phyloP scores from a whole-genome alignment of 2,329 filamentous ascomycete genomes.

The Nothomitra cinnamomea region DNA sequence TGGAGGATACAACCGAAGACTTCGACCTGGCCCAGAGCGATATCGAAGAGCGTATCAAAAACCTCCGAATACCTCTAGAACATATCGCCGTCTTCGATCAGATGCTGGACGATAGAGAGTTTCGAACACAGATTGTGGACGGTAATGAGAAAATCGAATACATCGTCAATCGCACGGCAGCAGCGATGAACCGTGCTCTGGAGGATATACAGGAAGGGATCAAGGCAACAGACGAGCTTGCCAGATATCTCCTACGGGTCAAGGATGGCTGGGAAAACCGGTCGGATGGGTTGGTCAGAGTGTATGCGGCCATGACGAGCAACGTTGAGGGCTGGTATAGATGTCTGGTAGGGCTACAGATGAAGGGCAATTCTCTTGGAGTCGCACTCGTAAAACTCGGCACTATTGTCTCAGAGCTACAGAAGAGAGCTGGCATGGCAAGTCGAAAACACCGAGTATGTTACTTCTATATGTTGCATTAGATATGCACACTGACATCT shows the following conservation, averaged over 20 bases:
- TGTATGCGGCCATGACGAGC: conserved; percentile 79
- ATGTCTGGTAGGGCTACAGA: conserved; percentile 60
- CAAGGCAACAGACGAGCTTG: conserved; percentile 58
- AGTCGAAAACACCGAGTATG: conserved; percentile 62
- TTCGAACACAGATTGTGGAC: conserved; percentile 64
- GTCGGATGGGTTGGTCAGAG: conserved; percentile 45
- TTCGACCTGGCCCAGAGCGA: conserved; percentile 63
- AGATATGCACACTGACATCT: not conserved
- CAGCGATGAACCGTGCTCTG: conserved; percentile 58
- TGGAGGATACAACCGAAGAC: conserved; percentile 75
- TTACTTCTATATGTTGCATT: conserved; percentile 9
- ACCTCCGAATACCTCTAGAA: conserved; percentile 65
- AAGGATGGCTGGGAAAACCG: conserved; percentile 34
- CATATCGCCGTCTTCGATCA: conserved; percentile 70
- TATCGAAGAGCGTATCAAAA: conserved; percentile 61
- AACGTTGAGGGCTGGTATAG: conserved; percentile 84
- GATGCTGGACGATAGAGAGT: conserved; percentile 72
- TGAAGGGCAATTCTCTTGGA: conserved; percentile 53
- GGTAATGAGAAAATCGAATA: conserved; percentile 87
- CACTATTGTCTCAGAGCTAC: conserved; percentile 69
- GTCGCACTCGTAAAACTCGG: conserved; percentile 54
- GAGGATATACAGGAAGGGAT: conserved; percentile 66
- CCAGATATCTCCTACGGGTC: conserved; percentile 42
- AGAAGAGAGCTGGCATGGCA: conserved; percentile 66
- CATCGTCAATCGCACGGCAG: conserved; percentile 64